Evolutionary conservation across 2,329 filamentous ascomycete genomes (phyloP).

Genomic region (Dothideomycetes sp.): DNA sequence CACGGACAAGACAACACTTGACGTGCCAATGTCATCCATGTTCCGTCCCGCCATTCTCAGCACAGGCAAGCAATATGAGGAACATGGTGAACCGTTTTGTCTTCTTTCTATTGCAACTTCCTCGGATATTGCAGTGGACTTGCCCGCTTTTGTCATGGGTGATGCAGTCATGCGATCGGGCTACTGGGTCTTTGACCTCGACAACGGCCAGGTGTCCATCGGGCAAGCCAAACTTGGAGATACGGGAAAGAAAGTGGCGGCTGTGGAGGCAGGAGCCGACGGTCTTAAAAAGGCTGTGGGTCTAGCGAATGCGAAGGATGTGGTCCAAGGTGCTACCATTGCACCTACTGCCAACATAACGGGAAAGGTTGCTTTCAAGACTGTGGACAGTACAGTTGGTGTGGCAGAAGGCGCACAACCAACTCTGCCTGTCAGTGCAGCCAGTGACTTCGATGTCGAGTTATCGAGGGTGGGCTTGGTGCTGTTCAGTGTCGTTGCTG

Average conservation of each 20-base stretch:
- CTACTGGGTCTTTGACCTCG: slow-evolving; percentile 30
- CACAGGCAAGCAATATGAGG: slow-evolving; percentile 15
- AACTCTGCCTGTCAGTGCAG: neutral
- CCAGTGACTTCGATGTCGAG: no score
- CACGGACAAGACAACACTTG: slow-evolving; percentile 19
- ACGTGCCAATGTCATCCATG: slow-evolving; percentile 22
- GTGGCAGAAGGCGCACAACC: neutral
- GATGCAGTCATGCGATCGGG: slow-evolving; percentile 26
- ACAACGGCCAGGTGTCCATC: slow-evolving; percentile 27
- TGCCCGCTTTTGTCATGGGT: slow-evolving; percentile 22
- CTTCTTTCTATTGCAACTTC: neutral
- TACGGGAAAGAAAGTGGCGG: neutral
- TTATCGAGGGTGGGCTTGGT: no score
- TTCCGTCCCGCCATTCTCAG: slow-evolving; percentile 23
- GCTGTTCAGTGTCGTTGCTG: no score
- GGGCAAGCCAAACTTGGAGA: slow-evolving; percentile 21
- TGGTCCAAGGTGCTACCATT: neutral
- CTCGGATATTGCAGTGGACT: slow-evolving; percentile 1
- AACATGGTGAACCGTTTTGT: slow-evolving; percentile 19
- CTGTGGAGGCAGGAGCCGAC: slow-evolving; percentile 1
- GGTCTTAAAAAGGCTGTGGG: neutral
- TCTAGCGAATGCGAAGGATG: neutral
- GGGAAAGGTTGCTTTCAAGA: neutral
- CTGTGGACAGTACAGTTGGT: neutral
- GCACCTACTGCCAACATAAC: slow-evolving; percentile 2